Conservation (phyloP, 306 rosid genomes). For the Hippophae tibetana region DNA sequence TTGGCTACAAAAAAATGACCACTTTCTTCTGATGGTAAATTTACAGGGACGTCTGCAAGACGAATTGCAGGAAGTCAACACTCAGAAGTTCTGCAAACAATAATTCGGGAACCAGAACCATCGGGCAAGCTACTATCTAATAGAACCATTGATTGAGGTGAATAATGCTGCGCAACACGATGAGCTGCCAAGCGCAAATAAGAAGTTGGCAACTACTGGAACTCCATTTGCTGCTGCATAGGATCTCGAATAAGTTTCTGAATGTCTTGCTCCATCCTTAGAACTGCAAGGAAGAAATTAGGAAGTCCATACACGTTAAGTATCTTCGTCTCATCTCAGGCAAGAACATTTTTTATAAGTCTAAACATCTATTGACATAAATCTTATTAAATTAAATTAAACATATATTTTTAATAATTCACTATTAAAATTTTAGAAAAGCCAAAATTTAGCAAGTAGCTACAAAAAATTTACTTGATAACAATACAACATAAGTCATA, state of each 20-base stretch:
- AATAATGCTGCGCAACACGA: constrained; percentile 94
- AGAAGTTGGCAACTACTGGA: constrained; percentile 93
- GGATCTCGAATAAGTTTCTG: constrained; percentile 79
- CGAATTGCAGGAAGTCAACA: constrained; percentile 66
- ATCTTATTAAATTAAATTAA: no score
- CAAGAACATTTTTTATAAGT: no score
- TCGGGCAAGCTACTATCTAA: constrained; percentile 72
- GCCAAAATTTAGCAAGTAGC: no score
- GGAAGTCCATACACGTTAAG: neutral
- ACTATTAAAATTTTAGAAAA: no score
- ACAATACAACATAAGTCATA: neutral
- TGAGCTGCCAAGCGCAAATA: constrained; percentile 94
- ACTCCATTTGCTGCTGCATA: constrained; percentile 74
- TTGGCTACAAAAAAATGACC: neutral
- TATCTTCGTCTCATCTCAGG: no score
- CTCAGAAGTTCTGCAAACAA: constrained; percentile 78
- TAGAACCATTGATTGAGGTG: constrained; percentile 85
- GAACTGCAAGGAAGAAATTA: constrained; percentile 40
- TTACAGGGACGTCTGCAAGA: constrained; percentile 82
- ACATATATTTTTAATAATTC: no score
- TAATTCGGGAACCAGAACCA: constrained; percentile 84
- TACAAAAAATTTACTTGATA: no score
- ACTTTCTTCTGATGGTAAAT: constrained; percentile 49
- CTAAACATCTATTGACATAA: no score
- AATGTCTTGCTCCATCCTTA: constrained; percentile 96